Conservation (phyloP, 176 grass and related monocot genomes). For the Carex parvula region DNA sequence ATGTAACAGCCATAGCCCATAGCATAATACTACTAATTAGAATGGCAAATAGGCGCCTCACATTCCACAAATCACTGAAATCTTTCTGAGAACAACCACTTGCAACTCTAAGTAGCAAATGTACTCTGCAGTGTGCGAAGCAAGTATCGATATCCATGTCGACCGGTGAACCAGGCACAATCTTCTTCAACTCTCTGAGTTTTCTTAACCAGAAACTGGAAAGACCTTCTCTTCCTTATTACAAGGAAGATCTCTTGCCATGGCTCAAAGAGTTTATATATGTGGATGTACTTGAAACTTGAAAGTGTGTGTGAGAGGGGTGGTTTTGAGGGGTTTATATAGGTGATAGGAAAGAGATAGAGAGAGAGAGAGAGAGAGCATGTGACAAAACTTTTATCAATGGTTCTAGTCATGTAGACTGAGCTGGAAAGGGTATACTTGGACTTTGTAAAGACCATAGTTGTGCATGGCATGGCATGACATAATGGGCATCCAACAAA, state of each 20-base stretch:
- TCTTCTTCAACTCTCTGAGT: conserved; percentile 61
- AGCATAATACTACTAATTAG: conserved; percentile 26
- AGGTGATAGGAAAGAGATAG: conserved; percentile 23
- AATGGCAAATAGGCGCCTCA: conserved; percentile 22
- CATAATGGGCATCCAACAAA: conserved; percentile 12
- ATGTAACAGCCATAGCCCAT: conserved; percentile 33
- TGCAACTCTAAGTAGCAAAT: conserved; percentile 64
- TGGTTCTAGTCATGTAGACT: conserved; percentile 38
- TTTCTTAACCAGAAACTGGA: conserved; percentile 47
- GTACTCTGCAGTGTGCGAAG: conserved; percentile 53
- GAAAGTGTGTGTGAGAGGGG: not conserved
- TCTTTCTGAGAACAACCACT: conserved; percentile 43
- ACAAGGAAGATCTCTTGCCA: conserved; percentile 42
- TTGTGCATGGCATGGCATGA: conserved; percentile 11
- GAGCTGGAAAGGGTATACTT: conserved; percentile 45
- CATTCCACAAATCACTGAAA: conserved; percentile 33
- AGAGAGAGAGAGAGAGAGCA: conserved; percentile 19
- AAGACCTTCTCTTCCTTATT: conserved; percentile 43
- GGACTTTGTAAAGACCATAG: conserved; percentile 29
- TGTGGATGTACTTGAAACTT: conserved; percentile 22
- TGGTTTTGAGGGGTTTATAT: conserved; percentile 33
- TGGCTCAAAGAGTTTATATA: conserved; percentile 15
- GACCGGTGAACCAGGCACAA: conserved; percentile 43
- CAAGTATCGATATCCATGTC: conserved; percentile 32
- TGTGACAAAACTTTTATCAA: conserved; percentile 37